Percentiles rank a stretch among this genome's conserved stretches.
phyloP scores from a whole-genome alignment of 1,284 basidiomycete genomes.

The Trametes versicolor region DNA sequence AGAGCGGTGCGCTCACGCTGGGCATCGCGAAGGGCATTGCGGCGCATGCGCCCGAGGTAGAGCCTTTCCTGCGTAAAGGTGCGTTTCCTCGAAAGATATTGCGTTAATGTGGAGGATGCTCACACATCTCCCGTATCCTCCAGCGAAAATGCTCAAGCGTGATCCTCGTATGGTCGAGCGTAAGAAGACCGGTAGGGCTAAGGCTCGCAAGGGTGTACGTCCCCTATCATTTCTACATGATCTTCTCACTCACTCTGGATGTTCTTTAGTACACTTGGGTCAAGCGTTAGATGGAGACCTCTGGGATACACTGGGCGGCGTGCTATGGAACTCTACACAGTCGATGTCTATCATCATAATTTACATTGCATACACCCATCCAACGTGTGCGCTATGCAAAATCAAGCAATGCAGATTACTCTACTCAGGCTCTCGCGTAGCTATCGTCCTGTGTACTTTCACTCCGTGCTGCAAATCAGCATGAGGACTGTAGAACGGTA shows the following conservation, averaged over 20 bases:
- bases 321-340: constrained; percentile 28
- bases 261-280: constrained; percentile 86
- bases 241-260: constrained; percentile 7
- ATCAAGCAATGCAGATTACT: background rate
- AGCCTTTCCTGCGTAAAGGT: constrained; percentile 80
- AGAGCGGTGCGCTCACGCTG: constrained; percentile 90
- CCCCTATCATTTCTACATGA: constrained; percentile 6
- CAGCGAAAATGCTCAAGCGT: constrained; percentile 88
- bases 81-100: constrained; percentile 6
- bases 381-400: background rate
- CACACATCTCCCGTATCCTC: constrained; percentile 11
- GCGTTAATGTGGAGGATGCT: background rate
- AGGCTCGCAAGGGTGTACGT: constrained; percentile 92
- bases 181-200: constrained; percentile 93
- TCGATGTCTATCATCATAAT: constrained; percentile 30
- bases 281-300: constrained; percentile 75
- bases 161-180: constrained; percentile 98
- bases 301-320: background rate
- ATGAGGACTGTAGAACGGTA: too few relatives aligned
- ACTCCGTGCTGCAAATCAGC: too few relatives aligned
- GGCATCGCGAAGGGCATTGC: constrained; percentile 87
- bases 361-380: constrained; percentile 12
- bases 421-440: background rate
- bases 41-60: constrained; percentile 74
- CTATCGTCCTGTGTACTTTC: too few relatives aligned